A percentile compares a stretch with the other conserved stretches of the same genome.
These are phyloP conservation scores for Thalassiosira hispida DNA, from an alignment of 352 stramenopile genomes.

Conservation along the genomic window DNA sequence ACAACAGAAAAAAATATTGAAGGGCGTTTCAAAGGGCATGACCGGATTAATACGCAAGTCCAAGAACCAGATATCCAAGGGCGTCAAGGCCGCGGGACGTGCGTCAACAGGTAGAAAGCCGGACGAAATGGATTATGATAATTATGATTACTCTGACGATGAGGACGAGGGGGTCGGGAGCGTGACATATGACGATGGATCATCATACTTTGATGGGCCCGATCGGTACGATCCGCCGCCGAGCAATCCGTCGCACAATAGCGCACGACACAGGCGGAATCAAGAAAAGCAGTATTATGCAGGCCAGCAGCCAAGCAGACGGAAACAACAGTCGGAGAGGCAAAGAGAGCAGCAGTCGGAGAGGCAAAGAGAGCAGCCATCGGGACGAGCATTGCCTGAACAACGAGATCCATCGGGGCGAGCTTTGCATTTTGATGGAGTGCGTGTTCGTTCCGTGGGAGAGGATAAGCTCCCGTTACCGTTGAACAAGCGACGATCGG, in stretches of 20 bases:
- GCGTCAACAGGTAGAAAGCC: background rate
- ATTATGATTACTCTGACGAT: slow-evolving; percentile 10
- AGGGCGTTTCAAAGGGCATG: background rate
- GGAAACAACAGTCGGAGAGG: background rate
- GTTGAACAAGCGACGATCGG: too few species aligned
- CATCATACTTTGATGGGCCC: slow-evolving; percentile 1
- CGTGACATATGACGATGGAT: background rate
- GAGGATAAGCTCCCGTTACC: background rate
- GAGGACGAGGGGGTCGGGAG: background rate
- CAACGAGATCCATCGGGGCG: background rate
- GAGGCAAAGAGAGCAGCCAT: background rate
- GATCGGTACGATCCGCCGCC: too few species aligned
- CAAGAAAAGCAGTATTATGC: too few species aligned
- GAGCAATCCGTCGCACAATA: too few species aligned
- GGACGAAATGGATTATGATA: slow-evolving; percentile 1
- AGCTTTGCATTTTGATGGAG: background rate
- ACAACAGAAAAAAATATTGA: slow-evolving; percentile 1
- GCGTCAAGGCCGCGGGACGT: background rate
- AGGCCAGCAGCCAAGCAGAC: background rate
- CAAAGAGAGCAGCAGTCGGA: background rate
- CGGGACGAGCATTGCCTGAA: background rate
- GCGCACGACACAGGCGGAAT: too few species aligned
- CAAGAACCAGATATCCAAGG: background rate
- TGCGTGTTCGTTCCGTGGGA: background rate
- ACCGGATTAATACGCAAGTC: background rate